A percentile compares a stretch with the other conserved stretches of the same genome.
These are phyloP conservation scores for Leucocoprinus sp. DNA, from an alignment of 768 basidiomycete genomes.

Conservation along the genomic window DNA sequence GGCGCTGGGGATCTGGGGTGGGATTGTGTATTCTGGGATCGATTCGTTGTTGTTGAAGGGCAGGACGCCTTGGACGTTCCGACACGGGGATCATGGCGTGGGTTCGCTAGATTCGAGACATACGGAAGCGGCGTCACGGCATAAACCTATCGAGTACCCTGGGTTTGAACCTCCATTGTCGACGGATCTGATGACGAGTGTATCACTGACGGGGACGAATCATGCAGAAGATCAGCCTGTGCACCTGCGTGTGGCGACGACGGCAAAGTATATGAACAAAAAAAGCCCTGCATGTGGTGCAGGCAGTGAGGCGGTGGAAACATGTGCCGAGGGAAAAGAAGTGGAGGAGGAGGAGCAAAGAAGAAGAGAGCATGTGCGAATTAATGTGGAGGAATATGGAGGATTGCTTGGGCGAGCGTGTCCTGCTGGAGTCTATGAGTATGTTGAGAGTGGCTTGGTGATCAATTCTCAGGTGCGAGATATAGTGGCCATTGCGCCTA, in stretches of 20 bases:
- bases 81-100: slow-evolving; percentile 38
- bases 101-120: slow-evolving; percentile 52
- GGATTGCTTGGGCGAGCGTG: slow-evolving; percentile 86
- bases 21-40: slow-evolving; percentile 81
- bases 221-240: slow-evolving; percentile 95
- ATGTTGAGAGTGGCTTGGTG: slow-evolving; percentile 83
- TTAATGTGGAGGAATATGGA: slow-evolving; percentile 74
- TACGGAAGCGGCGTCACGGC: slow-evolving; percentile 59
- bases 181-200: slow-evolving; percentile 87
- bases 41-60: slow-evolving; percentile 83
- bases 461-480: slow-evolving; percentile 88
- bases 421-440: slow-evolving; percentile 96
- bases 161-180: slow-evolving; percentile 82
- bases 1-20: slow-evolving; percentile 74
- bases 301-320: slow-evolving; percentile 21
- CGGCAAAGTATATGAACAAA: too few relatives aligned
- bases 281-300: slow-evolving; percentile 24
- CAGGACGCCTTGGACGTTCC: slow-evolving; percentile 87
- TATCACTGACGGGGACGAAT: slow-evolving; percentile 88
- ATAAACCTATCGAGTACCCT: slow-evolving; percentile 79
- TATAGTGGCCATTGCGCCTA: background rate
- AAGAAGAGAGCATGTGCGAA: slow-evolving; percentile 58
- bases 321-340: slow-evolving; percentile 18
- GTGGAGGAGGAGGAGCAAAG: slow-evolving; percentile 34
- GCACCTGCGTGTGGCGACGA: too few relatives aligned